Base-by-base conservation (phyloP, 805 yeast genomes). In the Candida tibetensis region DNA sequence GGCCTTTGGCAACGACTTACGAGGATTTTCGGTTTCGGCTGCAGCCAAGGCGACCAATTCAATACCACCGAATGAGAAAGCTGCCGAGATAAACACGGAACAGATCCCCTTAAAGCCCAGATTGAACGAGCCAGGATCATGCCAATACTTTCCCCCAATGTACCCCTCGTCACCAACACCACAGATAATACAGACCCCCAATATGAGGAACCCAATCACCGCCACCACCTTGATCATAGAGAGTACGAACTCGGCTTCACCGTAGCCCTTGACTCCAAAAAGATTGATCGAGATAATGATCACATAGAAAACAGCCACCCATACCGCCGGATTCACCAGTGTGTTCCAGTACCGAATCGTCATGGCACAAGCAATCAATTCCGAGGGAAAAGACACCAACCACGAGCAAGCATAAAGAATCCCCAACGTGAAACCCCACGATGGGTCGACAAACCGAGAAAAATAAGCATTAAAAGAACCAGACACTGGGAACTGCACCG, bases 31-130 rank as follows among this genome's bases (percentile, higher is more conserved):
- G 37, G 76, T 77, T 46, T 76, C 81, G 15, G 78, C 77, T 13
- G 84, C 82, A 23, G 79, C 77, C 41, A 78, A 58, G 12, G 80
- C 79, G 44, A 77, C 71, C 46, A 74, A 70, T 59, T 79, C 84
- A 32, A 78, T 70, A 55, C 81, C 81, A 52, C 82, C 82, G 43
- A 76, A 76, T 2, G 83, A 71, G 52, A 78, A 79, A 5, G 81
- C 79, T 12, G 82, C 75, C 13, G 74, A 71, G 27, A 78, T 74
- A 41, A 79, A 49, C 13, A 51, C 55, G 5, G 52, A 40, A 34
- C 57, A 52, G 1, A 52, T 48, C 17, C 57, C 57, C 42, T 52
- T 52, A 48, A 52, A 52, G 17, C 57, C 55, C 29, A 49, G 43
- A 39, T 46, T 42, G 39, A 52, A 52, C 4, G 54, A 37, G 25